Base-by-base conservation (phyloP, 163 green algal genomes). In the Scenedesmus sp. region DNA sequence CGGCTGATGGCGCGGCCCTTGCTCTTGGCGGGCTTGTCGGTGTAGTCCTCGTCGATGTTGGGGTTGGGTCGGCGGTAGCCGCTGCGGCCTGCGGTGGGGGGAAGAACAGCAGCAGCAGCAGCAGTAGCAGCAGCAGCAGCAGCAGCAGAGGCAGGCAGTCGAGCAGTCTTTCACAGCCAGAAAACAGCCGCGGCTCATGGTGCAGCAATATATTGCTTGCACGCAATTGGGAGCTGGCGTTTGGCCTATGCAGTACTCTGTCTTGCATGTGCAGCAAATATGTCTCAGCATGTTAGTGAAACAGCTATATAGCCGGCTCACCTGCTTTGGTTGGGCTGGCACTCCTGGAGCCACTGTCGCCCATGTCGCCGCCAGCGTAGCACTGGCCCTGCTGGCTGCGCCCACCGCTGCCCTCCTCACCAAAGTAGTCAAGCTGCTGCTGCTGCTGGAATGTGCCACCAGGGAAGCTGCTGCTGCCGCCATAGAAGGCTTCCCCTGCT, bases 311-410 rank as follows among this genome's bases (percentile, higher is more conserved):
- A 26, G 0, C 10, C 57, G 18, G 23, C 83, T 18, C 57, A 88
- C 83, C 64, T 82, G 62, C 57, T 54, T 83, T 59, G 34, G 26
- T 82, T 54, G 85, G 85, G 85, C 62, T 90, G 56, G 62, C 85
- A 82, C 16, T 90, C 26, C 85, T 82, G 0, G 85, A 90, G 73
- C 85, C 64, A 26, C 46, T 82, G 62, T 90, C 85, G 2, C 18
- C 85, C 73, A 66, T 34, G 18, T 82, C 26, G 26, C 55, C 15
- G 46, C 73, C 59, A 16, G 13, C 85, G 59, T n/a, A 85, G 13
- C 3, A 26, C 9, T 26, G 2, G 15, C 46, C 77, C 15, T 26
- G 23, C 10, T 2, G n/a, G 76, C 76, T 54, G 77, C 77, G 77
- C 5, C 46, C 46, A 62, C 1, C 46, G 46, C 77, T 23, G 46